These are phyloP conservation scores for Pichia scutulata DNA, from an alignment of 805 yeast genomes.

Conservation along the genomic window DNA sequence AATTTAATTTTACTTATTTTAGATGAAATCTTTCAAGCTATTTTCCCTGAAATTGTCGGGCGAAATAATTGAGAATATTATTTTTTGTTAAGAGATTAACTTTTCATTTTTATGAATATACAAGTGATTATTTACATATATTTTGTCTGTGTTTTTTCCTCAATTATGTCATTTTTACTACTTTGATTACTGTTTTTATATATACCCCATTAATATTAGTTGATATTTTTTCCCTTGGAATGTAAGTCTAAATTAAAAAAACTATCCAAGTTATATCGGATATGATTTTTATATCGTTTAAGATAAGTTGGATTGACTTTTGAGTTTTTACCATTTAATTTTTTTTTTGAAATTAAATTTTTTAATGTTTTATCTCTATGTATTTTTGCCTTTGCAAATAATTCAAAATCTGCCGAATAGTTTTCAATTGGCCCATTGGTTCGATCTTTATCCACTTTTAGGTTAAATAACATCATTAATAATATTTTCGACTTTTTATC, in stretches of 20 bases:
- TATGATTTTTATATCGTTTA: neutral
- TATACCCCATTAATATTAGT: neutral
- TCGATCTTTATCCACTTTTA: slow-evolving; percentile 2
- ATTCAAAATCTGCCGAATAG: slow-evolving; percentile 1
- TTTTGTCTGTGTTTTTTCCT: neutral
- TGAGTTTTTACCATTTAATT: neutral
- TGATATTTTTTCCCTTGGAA: neutral
- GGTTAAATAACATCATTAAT: slow-evolving; percentile 3
- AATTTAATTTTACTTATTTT: slow-evolving; percentile 53
- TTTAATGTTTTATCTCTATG: slow-evolving; percentile 1
- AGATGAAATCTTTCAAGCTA: slow-evolving; percentile 46
- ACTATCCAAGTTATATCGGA: slow-evolving; percentile 2
- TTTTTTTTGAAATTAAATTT: neutral
- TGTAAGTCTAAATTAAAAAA: neutral
- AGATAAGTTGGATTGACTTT: neutral
- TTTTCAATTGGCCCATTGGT: slow-evolving; percentile 5
- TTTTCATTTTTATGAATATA: neutral
- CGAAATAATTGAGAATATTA: neutral
- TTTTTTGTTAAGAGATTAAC: neutral
- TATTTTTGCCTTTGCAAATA: neutral
- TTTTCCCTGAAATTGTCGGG: slow-evolving; percentile 31
- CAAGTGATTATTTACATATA: no score
- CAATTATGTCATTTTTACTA: neutral
- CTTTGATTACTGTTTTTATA: neutral
- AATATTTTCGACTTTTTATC: slow-evolving; percentile 1